Percentiles rank a stretch among this genome's conserved stretches.
Evolutionary conservation across 108 stramenopile species (phyloP).

Genomic region (Skeletonema tropicum): DNA sequence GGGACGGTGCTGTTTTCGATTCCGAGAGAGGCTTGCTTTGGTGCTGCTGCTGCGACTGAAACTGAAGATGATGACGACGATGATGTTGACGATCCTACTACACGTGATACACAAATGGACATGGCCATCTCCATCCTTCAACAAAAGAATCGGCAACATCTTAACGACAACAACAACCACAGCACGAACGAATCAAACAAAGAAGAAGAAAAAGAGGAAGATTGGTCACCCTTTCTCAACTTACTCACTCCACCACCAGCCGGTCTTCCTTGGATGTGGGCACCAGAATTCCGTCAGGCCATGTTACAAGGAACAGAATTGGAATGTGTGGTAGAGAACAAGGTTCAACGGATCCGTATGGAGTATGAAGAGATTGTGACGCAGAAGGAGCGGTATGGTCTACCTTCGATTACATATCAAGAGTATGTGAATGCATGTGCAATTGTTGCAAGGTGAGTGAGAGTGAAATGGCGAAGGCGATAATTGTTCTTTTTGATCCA

Average conservation of each 20-base stretch:
- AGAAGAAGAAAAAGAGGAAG: not conserved
- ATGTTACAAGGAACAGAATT: conserved; percentile 22
- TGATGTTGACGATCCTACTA: conserved; percentile 13
- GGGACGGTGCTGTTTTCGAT: conserved; percentile 29
- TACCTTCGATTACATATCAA: conserved; percentile 14
- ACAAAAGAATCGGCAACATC: not conserved
- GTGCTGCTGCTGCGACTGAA: not conserved
- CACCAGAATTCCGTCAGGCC: not conserved
- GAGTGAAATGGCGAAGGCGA: not conserved
- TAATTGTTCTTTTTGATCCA: no score
- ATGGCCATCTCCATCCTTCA: conserved; percentile 10
- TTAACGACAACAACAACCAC: not conserved
- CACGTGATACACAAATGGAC: conserved; percentile 22
- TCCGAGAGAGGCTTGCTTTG: conserved; percentile 29
- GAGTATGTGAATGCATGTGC: conserved; percentile 28
- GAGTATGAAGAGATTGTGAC: conserved; percentile 14
- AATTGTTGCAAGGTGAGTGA: conserved; percentile 11
- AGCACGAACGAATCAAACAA: not conserved
- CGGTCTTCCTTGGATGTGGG: conserved; percentile 26
- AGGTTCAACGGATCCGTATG: conserved; percentile 11
- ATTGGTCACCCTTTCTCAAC: conserved; percentile 24
- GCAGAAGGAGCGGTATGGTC: not conserved
- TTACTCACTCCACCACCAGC: conserved; percentile 23
- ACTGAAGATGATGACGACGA: conserved; percentile 1
- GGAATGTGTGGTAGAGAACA: conserved; percentile 24